Conservation (phyloP, 345 rosid genomes). For the Alliaria petiolata region DNA sequence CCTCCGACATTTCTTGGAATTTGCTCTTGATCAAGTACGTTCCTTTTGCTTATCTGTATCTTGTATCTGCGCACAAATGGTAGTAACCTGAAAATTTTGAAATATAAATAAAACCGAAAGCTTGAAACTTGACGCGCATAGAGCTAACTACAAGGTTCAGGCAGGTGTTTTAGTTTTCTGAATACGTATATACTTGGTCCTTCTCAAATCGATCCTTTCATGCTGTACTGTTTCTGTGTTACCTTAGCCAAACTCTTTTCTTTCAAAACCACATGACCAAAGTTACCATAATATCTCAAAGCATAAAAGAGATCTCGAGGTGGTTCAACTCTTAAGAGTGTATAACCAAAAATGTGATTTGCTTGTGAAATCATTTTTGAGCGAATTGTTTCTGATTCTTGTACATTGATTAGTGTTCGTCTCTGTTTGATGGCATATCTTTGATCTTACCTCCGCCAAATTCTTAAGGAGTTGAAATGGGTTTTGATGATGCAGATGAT, state of each 20-base stretch:
- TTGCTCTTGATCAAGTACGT: constrained; percentile 72
- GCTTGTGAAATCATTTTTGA: not conserved
- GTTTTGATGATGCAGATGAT: constrained; percentile 44
- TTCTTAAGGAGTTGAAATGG: not conserved
- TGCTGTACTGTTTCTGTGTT: too few species aligned
- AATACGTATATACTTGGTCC: too few species aligned
- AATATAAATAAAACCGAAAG: not conserved
- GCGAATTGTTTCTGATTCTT: not conserved
- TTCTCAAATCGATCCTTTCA: too few species aligned
- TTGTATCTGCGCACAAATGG: not conserved
- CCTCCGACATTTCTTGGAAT: constrained; percentile 61
- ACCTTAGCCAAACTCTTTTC: not conserved
- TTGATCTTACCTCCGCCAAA: not conserved
- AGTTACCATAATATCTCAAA: not conserved
- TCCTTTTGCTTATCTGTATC: not conserved
- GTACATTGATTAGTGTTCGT: not conserved
- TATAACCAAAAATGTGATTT: not conserved
- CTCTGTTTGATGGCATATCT: not conserved
- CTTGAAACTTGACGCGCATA: not conserved
- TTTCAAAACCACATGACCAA: not conserved
- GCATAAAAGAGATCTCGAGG: not conserved
- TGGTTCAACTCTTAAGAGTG: not conserved
- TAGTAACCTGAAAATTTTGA: not conserved
- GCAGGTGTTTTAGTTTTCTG: not conserved
- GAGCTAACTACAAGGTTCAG: not conserved